Evolutionary conservation across 345 rosid genomes (phyloP).

Genomic region (Psidium guajava): DNA sequence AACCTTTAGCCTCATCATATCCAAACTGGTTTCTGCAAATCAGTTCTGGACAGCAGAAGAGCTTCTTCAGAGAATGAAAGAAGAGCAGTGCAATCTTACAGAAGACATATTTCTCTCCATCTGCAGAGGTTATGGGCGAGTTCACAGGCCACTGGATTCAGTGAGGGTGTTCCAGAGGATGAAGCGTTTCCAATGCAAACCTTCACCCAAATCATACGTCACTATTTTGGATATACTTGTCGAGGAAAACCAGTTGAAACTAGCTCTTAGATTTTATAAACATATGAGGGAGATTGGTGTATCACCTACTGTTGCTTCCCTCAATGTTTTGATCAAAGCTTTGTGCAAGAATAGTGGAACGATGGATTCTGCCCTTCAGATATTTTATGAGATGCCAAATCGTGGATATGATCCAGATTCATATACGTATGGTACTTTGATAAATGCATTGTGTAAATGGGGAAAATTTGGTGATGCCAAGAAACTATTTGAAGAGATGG

Average conservation of each 20-base stretch:
- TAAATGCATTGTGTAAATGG: constrained; percentile 67
- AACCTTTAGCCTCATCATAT: constrained; percentile 51
- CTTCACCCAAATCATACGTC: constrained; percentile 45
- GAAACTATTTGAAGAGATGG: constrained; percentile 71
- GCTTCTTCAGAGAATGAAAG: constrained; percentile 57
- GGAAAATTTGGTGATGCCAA: constrained; percentile 59
- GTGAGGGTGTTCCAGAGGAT: constrained; percentile 57
- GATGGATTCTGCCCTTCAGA: constrained; percentile 55
- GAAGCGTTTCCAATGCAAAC: constrained; percentile 51
- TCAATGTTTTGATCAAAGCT: constrained; percentile 81
- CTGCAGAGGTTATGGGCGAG: constrained; percentile 71
- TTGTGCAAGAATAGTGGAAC: constrained; percentile 62
- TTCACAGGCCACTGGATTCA: constrained; percentile 64
- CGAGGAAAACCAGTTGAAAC: constrained; percentile 60
- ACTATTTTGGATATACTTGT: constrained; percentile 60
- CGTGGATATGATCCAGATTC: constrained; percentile 65
- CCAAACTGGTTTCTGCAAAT: constrained; percentile 56
- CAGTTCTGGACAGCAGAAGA: constrained; percentile 61
- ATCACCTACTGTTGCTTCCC: constrained; percentile 50
- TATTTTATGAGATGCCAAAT: constrained; percentile 71
- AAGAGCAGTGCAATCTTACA: constrained; percentile 35
- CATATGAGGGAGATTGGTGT: constrained; percentile 57
- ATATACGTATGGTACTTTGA: constrained; percentile 83
- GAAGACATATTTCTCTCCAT: constrained; percentile 59
- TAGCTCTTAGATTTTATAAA: constrained; percentile 58